Evolutionary conservation across 2,329 filamentous ascomycete genomes (phyloP).

Genomic region (Colletotrichum caudatum): DNA sequence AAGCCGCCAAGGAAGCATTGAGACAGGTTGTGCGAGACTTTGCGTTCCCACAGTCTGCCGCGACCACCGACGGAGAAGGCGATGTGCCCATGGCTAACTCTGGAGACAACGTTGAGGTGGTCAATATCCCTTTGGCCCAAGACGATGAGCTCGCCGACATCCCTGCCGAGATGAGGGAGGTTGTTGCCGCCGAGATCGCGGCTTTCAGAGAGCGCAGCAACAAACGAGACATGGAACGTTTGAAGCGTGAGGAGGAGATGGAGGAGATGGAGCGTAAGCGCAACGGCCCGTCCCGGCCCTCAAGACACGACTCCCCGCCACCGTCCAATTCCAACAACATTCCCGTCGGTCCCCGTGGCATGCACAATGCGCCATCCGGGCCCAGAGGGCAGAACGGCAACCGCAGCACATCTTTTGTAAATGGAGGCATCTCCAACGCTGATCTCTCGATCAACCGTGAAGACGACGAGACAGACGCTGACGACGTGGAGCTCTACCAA

Average conservation of each 20-base stretch:
- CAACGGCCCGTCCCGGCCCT: slow-evolving; percentile 72
- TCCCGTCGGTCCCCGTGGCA: slow-evolving; percentile 78
- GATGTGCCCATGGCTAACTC: slow-evolving; percentile 78
- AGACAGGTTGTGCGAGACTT: slow-evolving; percentile 77
- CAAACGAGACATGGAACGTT: slow-evolving; percentile 86
- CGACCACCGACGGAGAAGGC: slow-evolving; percentile 69
- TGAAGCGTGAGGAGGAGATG: slow-evolving; percentile 90
- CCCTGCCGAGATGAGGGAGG: slow-evolving; percentile 94
- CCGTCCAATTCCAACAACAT: slow-evolving; percentile 75
- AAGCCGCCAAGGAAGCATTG: slow-evolving; percentile 76
- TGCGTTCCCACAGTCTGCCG: slow-evolving; percentile 71
- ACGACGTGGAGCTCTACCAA: slow-evolving; percentile 85
- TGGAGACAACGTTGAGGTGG: slow-evolving; percentile 80
- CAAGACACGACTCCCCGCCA: slow-evolving; percentile 79
- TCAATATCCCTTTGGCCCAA: slow-evolving; percentile 86
- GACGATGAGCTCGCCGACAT: slow-evolving; percentile 97
- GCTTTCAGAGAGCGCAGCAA: slow-evolving; percentile 94
- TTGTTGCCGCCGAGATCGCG: slow-evolving; percentile 92
- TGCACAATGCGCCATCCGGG: slow-evolving; percentile 80
- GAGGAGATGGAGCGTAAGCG: slow-evolving; percentile 85
- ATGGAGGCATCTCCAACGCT: slow-evolving; percentile 77
- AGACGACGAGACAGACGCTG: slow-evolving; percentile 88
- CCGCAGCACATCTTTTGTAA: slow-evolving; percentile 79
- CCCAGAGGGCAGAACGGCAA: slow-evolving; percentile 74
- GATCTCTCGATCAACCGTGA: slow-evolving; percentile 71